A percentile compares a stretch with the other conserved stretches of the same genome.
phyloP scores from a whole-genome alignment of 2,329 filamentous ascomycete genomes.

The Coniochaeta sp. region DNA sequence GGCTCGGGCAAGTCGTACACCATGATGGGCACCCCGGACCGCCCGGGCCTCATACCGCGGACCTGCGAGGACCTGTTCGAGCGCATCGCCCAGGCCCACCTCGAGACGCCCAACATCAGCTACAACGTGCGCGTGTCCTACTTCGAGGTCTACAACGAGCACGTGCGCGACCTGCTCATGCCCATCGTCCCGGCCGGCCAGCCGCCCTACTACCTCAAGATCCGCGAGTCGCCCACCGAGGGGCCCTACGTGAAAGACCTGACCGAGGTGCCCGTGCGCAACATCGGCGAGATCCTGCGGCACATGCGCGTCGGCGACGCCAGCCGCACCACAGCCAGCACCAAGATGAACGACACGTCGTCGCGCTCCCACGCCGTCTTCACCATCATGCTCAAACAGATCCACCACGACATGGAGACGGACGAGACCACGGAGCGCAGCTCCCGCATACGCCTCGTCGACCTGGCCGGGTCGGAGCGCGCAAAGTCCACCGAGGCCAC shows the following conservation, averaged over 20 bases:
- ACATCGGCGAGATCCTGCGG: constrained; percentile 77
- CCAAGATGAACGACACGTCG: constrained; percentile 99
- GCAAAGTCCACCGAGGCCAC: constrained; percentile 95
- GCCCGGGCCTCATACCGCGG: constrained; percentile 86
- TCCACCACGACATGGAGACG: constrained; percentile 94
- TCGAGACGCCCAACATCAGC: constrained; percentile 83
- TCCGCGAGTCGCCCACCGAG: constrained; percentile 89
- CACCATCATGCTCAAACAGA: constrained; percentile 96
- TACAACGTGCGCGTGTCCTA: constrained; percentile 98
- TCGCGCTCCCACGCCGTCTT: constrained; percentile 96
- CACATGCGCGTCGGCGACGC: constrained; percentile 86
- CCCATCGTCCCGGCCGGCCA: constrained; percentile 63
- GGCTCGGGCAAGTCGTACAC: constrained; percentile 98
- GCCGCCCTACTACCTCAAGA: constrained; percentile 87
- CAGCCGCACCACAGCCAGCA: constrained; percentile 83
- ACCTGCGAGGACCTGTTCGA: constrained; percentile 96
- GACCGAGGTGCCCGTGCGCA: constrained; percentile 86
- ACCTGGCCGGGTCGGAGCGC: constrained; percentile 89
- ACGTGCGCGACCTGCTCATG: constrained; percentile 87
- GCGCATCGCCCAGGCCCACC: constrained; percentile 70
- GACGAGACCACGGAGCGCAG: constrained; percentile 95
- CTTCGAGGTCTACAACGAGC: constrained; percentile 99
- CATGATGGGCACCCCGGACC: constrained; percentile 84
- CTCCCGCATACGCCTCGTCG: constrained; percentile 88
- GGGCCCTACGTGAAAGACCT: constrained; percentile 96